Evolutionary conservation across 257 asterid genomes (phyloP), one percentile per base, ranked within the genome.

Genomic region (Capsicum rhomboideum): DNA sequence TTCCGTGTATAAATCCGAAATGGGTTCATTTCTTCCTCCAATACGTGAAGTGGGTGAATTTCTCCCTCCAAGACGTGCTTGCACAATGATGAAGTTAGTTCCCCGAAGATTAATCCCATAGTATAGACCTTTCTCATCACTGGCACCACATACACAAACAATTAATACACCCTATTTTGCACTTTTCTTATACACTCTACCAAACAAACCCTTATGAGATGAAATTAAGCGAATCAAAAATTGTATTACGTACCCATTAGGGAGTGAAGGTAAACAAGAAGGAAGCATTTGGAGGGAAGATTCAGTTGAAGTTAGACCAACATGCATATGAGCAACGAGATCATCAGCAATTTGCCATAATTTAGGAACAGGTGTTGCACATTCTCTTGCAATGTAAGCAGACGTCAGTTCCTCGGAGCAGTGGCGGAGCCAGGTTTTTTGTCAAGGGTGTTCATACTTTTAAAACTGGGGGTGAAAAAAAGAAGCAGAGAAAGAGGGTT

Each of bases 61-160:
- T 88, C 87, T 93, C 17, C 97, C 98, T 69, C 89, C 91, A 26
- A 94, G 92, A 68, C 79, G 89, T 2, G 92, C 97, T 82, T 87
- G 88, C 53, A 93, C 82, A 46, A 92, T 90, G 14, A 90, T 72
- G 80, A 92, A 89, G 82, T 86, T 85, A 11, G 93, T 87, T 78
- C 94, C 97, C 0, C 95, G 88, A 14, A 94, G 94, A 86, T 93
- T 91, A 83, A 94, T 88, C 83, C 98, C 97, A 84, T 90, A 90
- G 82, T 83, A 91, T 55, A 86, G 79, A 55, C 97, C 97, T 82
- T 86, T 89, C 88, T 94, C 98, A 18, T 90, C 92, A 83, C 98
- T 94, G 79, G 20, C 83, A 85, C 58, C 49, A 40, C 80, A 29
- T 10, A 7, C 28, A n/a, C 17, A 56, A 20, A 23, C 61, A 14